phyloP scores from a whole-genome alignment of 202 grass and related monocot species.

The Musa balbisiana region DNA sequence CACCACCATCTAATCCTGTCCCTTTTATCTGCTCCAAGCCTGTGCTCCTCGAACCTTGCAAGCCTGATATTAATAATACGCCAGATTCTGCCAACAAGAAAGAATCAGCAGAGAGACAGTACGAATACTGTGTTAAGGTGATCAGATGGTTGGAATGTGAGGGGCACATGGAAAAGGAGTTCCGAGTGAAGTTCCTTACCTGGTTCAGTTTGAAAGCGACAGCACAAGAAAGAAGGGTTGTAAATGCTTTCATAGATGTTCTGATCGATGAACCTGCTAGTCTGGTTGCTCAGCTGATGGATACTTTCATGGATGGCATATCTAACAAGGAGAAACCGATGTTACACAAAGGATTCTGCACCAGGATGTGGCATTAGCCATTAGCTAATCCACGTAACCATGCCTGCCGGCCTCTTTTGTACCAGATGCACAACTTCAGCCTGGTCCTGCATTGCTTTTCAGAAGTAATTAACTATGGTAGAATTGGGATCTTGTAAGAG shows the following conservation, averaged over 20 bases:
- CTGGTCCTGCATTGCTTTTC: neutral
- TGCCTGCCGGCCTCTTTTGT: neutral
- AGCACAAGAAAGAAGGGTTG: slow-evolving; percentile 59
- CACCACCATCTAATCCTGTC: slow-evolving; percentile 46
- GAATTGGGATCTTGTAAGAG: neutral
- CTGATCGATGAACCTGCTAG: slow-evolving; percentile 57
- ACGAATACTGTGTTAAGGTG: slow-evolving; percentile 86
- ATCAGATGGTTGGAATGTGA: slow-evolving; percentile 76
- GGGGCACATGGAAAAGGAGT: slow-evolving; percentile 67
- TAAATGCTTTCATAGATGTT: slow-evolving; percentile 64
- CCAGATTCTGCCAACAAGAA: slow-evolving; percentile 53
- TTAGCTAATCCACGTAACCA: neutral
- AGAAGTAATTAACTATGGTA: neutral
- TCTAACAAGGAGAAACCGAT: slow-evolving; percentile 56
- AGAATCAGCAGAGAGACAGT: slow-evolving; percentile 47
- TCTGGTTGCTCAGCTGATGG: slow-evolving; percentile 56
- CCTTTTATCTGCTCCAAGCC: slow-evolving; percentile 56
- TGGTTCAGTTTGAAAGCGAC: slow-evolving; percentile 95
- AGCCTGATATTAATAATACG: slow-evolving; percentile 46
- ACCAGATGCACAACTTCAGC: neutral
- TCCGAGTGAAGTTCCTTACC: slow-evolving; percentile 79
- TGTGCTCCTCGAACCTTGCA: slow-evolving; percentile 41
- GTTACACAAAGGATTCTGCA: slow-evolving; percentile 38
- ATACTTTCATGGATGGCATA: slow-evolving; percentile 67
- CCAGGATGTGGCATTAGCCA: slow-evolving; percentile 41